Conservation (phyloP, 768 basidiomycete species). For the Ephemerocybe angulata region DNA sequence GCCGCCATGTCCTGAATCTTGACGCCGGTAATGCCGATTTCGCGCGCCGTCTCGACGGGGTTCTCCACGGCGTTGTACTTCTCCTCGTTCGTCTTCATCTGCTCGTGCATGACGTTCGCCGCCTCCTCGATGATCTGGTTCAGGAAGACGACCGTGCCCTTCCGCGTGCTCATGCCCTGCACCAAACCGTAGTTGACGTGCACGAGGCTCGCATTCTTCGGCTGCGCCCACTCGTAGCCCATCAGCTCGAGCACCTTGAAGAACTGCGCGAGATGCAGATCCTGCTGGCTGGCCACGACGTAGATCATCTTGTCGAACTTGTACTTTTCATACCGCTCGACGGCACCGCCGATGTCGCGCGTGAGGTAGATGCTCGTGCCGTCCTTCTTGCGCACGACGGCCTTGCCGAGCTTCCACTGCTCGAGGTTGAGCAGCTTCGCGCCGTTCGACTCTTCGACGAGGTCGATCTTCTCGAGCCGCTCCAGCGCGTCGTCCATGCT, state of each 20-base stretch:
- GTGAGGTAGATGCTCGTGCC: constrained; percentile 93
- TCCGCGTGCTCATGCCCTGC: constrained; percentile 91
- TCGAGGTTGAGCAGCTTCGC: constrained; percentile 86
- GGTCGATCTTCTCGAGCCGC: constrained; percentile 62
- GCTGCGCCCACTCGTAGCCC: constrained; percentile 79
- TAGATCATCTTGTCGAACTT: constrained; percentile 89
- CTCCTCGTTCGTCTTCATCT: constrained; percentile 92
- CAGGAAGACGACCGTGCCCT: constrained; percentile 92
- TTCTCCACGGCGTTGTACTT: constrained; percentile 89
- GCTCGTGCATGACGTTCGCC: constrained; percentile 86
- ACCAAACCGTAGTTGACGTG: constrained; percentile 94
- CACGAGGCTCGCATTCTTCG: constrained; percentile 48
- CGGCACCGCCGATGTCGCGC: constrained; percentile 91
- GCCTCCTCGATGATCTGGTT: constrained; percentile 92
- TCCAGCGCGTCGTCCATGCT: constrained; percentile 71
- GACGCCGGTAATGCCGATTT: constrained; percentile 92
- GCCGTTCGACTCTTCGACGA: constrained; percentile 75
- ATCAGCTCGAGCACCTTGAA: constrained; percentile 92
- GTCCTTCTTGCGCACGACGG: constrained; percentile 86
- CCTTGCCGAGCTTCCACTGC: constrained; percentile 88
- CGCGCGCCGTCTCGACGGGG: constrained; percentile 70
- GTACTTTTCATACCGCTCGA: constrained; percentile 89
- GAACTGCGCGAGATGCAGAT: constrained; percentile 85
- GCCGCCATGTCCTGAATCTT: constrained; percentile 98
- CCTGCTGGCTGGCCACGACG: constrained; percentile 84